Base-by-base conservation (phyloP, 345 rosid genomes). In the Populus davidiana region DNA sequence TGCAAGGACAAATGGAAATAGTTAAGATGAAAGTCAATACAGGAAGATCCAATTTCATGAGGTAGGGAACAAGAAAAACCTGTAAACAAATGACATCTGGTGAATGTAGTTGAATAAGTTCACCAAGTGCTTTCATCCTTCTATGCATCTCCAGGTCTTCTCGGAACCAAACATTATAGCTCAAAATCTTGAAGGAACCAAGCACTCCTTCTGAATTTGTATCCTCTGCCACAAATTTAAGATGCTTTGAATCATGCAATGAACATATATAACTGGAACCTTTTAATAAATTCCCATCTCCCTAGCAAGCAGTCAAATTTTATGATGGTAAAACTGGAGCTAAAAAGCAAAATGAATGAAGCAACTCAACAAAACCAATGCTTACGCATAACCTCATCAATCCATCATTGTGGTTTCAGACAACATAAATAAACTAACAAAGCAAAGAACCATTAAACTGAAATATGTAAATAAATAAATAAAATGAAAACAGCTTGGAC, bases 81-180 rank as follows among this genome's bases (percentile, higher is more conserved):
- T 96, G 99, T 76, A 96, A 91, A 81, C 97, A 92, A 71, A 96
- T 91, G 59, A 96, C 52, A 71, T 96, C 93, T 6, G 99, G 99
- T 16, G 92, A 93, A 86, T 96, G 97, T 63, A 87, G 82, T 74
- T 89, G 86, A 72, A 96, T 84, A 66, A 93, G 85, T 54, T 91
- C 88, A 20, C 99, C 97, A 4, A 93, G 82, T 3, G 98, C 92
- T 84, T 88, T 87, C 97, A 93, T 93, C 85, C 99, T 88, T 67
- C 64, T 77, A 76, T 83, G 85, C 85, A 96, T 33, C 86, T 93
- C 99, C 81, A 96, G 78, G 81, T 93, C 98, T 79, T 93, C 98
- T 52, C 97, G 88, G 71, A 96, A 96, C 99, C 99, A 96, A 73
- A 96, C 94, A 90, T 96, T 96, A 85, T 96, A 96, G 86, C 84